These are phyloP conservation scores for Pseudocercospora eumusae DNA, from an alignment of 2,329 filamentous ascomycete genomes.

Conservation along the genomic window DNA sequence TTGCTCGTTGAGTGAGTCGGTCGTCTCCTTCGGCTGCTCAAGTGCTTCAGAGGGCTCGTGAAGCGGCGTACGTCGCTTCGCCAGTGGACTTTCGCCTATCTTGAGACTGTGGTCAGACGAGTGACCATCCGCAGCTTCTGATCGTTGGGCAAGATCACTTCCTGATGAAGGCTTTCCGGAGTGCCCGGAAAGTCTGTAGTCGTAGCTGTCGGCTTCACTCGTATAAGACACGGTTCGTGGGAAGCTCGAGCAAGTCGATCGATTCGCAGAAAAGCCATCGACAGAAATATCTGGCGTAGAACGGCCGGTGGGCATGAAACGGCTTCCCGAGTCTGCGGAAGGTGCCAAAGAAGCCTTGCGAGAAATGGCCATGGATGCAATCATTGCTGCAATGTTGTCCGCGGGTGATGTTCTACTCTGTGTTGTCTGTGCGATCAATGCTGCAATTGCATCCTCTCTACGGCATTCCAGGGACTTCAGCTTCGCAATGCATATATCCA, in stretches of 20 bases:
- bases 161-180: constrained; percentile 13
- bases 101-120: constrained; percentile 21
- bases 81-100: constrained; percentile 19
- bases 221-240: constrained; percentile 20
- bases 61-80: constrained; percentile 6
- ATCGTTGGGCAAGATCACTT: constrained; percentile 1
- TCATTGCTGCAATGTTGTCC: constrained; percentile 27
- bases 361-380: constrained; percentile 22
- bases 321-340: constrained; percentile 17
- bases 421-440: constrained; percentile 26
- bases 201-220: constrained; percentile 22
- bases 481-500: constrained; percentile 41
- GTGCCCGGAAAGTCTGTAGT: constrained; percentile 13
- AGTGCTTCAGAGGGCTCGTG: constrained; percentile 4
- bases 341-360: constrained; percentile 17
- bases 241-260: constrained; percentile 20
- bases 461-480: constrained; percentile 37
- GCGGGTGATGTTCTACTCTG: constrained; percentile 18
- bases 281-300: constrained; percentile 24
- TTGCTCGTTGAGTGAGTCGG: neutral
- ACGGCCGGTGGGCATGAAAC: constrained; percentile 20
- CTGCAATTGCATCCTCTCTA: constrained; percentile 35
- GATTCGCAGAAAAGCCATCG: constrained; percentile 9
- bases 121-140: constrained; percentile 14
- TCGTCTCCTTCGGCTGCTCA: constrained; percentile 4